Evolutionary conservation across 768 basidiomycete species (phyloP).

Genomic region (Steccherinum ochraceum): DNA sequence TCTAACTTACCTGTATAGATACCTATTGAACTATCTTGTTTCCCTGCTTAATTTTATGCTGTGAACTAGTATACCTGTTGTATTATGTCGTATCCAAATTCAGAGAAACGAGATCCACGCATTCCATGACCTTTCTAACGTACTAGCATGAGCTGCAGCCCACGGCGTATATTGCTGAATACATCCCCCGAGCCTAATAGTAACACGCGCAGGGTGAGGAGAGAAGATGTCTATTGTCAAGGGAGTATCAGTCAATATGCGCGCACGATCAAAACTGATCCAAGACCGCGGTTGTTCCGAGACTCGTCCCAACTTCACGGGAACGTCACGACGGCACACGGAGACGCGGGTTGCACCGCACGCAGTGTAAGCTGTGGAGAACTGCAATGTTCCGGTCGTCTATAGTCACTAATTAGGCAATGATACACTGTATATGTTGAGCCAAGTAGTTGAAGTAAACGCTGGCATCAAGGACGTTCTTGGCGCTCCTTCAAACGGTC

Average conservation of each 20-base stretch:
- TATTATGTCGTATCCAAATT: not conserved
- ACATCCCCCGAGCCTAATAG: no score
- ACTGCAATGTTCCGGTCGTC: not conserved
- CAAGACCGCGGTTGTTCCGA: not conserved
- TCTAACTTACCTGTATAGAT: not conserved
- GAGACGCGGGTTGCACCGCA: not conserved
- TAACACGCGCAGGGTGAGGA: no score
- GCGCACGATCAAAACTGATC: not conserved
- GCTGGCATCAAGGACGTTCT: slow-evolving; percentile 33
- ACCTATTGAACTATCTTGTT: not conserved
- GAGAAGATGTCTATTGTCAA: no score
- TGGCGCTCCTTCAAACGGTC: slow-evolving; percentile 48
- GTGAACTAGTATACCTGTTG: not conserved
- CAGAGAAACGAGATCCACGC: no score
- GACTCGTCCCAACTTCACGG: not conserved
- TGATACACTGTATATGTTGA: not conserved
- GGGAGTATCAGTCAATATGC: no score
- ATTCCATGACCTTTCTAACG: not conserved
- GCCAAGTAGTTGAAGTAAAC: no score
- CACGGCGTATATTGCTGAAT: not conserved
- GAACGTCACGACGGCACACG: no score
- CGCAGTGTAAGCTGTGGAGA: not conserved
- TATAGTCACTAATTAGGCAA: not conserved
- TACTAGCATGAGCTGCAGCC: not conserved
- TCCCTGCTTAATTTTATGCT: not conserved